These are phyloP conservation scores for Pholiota microspora DNA, from an alignment of 768 basidiomycete species.

Conservation along the genomic window DNA sequence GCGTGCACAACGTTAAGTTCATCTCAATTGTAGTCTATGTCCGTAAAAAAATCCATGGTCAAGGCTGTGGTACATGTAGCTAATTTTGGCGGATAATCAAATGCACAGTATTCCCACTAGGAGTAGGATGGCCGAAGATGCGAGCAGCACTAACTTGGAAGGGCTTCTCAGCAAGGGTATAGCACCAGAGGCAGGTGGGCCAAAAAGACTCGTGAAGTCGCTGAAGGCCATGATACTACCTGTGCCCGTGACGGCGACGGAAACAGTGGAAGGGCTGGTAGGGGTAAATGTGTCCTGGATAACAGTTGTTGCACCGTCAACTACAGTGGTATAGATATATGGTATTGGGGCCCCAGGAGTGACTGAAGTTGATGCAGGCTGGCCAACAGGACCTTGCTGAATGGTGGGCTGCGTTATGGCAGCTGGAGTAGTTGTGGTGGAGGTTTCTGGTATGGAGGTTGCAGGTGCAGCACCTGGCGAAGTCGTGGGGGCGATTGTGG, in stretches of 20 bases:
- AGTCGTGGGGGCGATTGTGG: conserved; percentile 9
- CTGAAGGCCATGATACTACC: conserved; percentile 36
- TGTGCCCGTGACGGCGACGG: conserved; percentile 18
- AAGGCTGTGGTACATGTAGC: neutral
- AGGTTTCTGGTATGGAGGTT: conserved; percentile 15
- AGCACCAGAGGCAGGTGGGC: conserved; percentile 6
- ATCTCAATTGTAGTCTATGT: neutral
- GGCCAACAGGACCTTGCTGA: conserved; percentile 56
- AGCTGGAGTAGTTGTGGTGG: conserved; percentile 22
- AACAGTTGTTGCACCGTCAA: conserved; percentile 32
- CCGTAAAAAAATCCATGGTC: conserved; percentile 1
- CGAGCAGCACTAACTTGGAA: neutral
- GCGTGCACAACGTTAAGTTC: too few relatives aligned
- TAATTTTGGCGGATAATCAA: neutral
- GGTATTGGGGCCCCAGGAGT: conserved; percentile 47
- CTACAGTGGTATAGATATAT: conserved; percentile 48
- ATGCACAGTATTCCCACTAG: neutral
- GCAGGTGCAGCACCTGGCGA: conserved; percentile 22
- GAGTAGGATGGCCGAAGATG: neutral
- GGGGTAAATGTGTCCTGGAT: conserved; percentile 39
- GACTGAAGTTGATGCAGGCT: conserved; percentile 38
- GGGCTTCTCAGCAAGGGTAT: neutral
- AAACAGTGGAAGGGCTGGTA: conserved; percentile 31
- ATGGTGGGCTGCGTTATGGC: conserved; percentile 9
- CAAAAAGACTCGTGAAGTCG: conserved; percentile 28